Evolutionary conservation across 805 yeast species (phyloP).

Genomic region (Suhomyces xylopsoci): DNA sequence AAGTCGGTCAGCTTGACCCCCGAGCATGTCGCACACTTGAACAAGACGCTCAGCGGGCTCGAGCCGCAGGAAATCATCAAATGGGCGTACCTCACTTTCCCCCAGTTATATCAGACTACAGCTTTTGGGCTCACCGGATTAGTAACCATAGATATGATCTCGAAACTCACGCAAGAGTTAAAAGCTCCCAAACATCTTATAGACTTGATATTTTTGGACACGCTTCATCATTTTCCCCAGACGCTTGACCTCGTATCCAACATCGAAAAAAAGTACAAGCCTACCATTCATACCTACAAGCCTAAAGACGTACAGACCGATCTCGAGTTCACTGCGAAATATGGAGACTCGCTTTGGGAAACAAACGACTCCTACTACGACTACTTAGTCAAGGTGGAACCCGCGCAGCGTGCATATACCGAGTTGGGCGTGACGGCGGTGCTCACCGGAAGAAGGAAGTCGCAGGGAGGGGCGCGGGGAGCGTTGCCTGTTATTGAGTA

Average conservation of each 20-base stretch:
- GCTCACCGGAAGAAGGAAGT: slow-evolving; percentile 84
- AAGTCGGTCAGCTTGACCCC: slow-evolving; percentile 33
- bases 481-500: slow-evolving; percentile 71
- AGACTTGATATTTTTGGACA: slow-evolving; percentile 83
- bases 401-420: slow-evolving; percentile 78
- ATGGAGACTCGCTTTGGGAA: slow-evolving; percentile 85
- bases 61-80: slow-evolving; percentile 69
- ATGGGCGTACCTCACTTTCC: slow-evolving; percentile 86
- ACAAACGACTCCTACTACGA: slow-evolving; percentile 78
- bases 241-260: slow-evolving; percentile 69
- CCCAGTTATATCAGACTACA: slow-evolving; percentile 82
- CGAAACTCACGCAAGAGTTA: slow-evolving; percentile 37
- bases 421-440: slow-evolving; percentile 77
- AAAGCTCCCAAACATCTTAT: slow-evolving; percentile 36
- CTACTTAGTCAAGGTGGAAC: slow-evolving; percentile 87
- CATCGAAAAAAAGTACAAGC: slow-evolving; percentile 53
- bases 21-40: slow-evolving; percentile 63
- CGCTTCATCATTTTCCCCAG: slow-evolving; percentile 93
- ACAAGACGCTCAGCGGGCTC: slow-evolving; percentile 51
- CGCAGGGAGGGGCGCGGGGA: slow-evolving; percentile 86
- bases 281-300: slow-evolving; percentile 60
- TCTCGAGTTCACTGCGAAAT: slow-evolving; percentile 56
- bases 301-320: slow-evolving; percentile 60
- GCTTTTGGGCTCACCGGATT: slow-evolving; percentile 94
- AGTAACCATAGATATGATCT: slow-evolving; percentile 80